Conservation (phyloP, 805 yeast genomes). For the Metschnikowia santaceciliae region DNA sequence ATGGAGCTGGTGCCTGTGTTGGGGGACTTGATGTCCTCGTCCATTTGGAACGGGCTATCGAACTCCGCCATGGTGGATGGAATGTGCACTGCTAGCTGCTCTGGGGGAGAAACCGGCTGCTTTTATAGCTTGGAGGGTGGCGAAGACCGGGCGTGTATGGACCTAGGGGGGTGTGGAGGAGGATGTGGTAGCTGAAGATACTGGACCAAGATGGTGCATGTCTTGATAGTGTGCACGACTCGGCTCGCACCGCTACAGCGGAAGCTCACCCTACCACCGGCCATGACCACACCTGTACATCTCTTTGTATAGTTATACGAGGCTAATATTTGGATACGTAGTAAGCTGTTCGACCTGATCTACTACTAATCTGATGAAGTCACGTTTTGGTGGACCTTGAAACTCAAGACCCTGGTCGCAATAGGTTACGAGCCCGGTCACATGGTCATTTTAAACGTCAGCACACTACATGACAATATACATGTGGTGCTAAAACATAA, state of each 20-base stretch:
- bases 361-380: no score
- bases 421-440: no score
- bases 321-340: no score
- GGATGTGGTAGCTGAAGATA: neutral
- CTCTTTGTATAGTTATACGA: no score
- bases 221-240: constrained; percentile 1
- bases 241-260: neutral
- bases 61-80: constrained; percentile 23
- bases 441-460: no score
- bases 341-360: no score
- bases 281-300: no score
- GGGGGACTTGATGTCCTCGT: constrained; percentile 31
- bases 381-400: no score
- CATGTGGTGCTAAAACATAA: no score
- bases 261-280: no score
- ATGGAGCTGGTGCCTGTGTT: neutral
- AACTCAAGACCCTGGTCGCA: no score
- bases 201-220: neutral
- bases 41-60: constrained; percentile 45
- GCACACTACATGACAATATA: no score
- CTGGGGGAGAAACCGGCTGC: neutral
- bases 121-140: neutral
- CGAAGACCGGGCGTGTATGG: neutral
- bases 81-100: neutral
- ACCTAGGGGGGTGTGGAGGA: neutral